Base-by-base conservation (phyloP, 2,329 filamentous ascomycete species). In the Diaporthe nobilis region DNA sequence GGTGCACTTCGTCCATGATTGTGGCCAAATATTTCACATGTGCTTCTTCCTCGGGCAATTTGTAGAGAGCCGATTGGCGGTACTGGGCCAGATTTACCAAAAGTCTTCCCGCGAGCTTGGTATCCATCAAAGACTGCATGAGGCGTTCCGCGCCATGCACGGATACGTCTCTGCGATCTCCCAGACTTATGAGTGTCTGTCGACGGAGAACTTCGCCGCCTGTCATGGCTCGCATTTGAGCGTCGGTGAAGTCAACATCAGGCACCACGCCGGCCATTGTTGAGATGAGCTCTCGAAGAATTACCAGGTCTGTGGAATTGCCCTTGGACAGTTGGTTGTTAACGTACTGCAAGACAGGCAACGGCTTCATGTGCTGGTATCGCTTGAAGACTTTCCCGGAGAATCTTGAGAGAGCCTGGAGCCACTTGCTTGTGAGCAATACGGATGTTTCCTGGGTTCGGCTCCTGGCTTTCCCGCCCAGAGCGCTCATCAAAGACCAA, bases 241-340 rank as follows among this genome's bases (percentile, higher is more conserved):
- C 87, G 79, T 99, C 96, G 42, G 95, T 98, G 81, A 98, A 96
- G 81, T 96, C 95, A 71, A 93, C 90, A 76, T 96, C 93, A 5
- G 96, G 92, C 17, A 96, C 93, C 76, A 99, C 96, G 61, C 97
- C 97, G 25, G 95, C 95, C 97, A 99, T 98, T 3, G 94, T 94
- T 49, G 92, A 92, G 71, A 98, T 94, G 76, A 99, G 90, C 81
- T 98, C 95, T 81, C 97, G 94, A 57, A 99, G 87, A 76, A 99
- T 94, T 78, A 98, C 95, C 47, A 99, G 88, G 82, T 98, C 96
- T 13, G 94, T 97, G 0, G 95, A 94, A 79, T 98, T 97, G 77
- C 96, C 94, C 68, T 90, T 90, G 68, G 92, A 90, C 7, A 99
- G 90, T 82, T 98, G 95, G 77, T 95, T 90, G 63, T 95, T 93